Evolutionary conservation across 257 asterid species (phyloP).

Genomic region (Fraxinus pennsylvanica): DNA sequence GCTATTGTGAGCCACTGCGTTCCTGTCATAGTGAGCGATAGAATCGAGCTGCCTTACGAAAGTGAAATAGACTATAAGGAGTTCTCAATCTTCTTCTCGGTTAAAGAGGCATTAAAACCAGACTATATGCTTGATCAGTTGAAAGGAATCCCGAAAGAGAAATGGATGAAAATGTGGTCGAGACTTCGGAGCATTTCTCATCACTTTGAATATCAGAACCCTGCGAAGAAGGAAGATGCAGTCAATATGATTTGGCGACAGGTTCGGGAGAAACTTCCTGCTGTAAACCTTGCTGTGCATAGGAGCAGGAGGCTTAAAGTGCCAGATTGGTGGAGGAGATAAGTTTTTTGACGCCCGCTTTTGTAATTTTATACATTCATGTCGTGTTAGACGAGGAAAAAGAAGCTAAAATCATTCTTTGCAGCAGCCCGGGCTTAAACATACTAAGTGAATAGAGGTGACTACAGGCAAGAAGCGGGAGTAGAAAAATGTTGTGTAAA

Average conservation of each 20-base stretch:
- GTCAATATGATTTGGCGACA: slow-evolving; percentile 94
- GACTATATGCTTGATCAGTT: slow-evolving; percentile 67
- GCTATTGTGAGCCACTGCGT: slow-evolving; percentile 92
- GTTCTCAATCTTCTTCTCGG: slow-evolving; percentile 82
- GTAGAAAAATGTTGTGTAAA: background rate
- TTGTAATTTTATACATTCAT: slow-evolving; percentile 20
- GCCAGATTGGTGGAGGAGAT: slow-evolving; percentile 88
- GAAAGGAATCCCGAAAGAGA: slow-evolving; percentile 49
- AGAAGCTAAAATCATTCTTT: background rate
- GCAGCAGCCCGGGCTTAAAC: background rate
- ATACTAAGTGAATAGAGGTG: background rate
- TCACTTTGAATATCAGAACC: slow-evolving; percentile 84
- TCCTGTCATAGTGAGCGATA: slow-evolving; percentile 89
- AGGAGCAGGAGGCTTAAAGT: slow-evolving; percentile 76
- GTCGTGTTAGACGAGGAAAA: slow-evolving; percentile 9
- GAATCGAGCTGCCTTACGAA: slow-evolving; percentile 85
- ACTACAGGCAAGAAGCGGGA: background rate
- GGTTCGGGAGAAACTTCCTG: slow-evolving; percentile 71
- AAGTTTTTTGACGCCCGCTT: slow-evolving; percentile 22
- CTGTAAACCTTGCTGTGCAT: slow-evolving; percentile 66
- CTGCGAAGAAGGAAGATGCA: slow-evolving; percentile 75
- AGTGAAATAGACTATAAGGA: slow-evolving; percentile 83
- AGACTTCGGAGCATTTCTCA: slow-evolving; percentile 56
- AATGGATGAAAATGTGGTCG: slow-evolving; percentile 81
- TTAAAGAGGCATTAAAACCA: slow-evolving; percentile 57